A percentile compares a stretch with the other conserved stretches of the same genome.
These are phyloP conservation scores for Fusarium nurragi DNA, from an alignment of 2,329 filamentous ascomycete genomes.

Conservation along the genomic window DNA sequence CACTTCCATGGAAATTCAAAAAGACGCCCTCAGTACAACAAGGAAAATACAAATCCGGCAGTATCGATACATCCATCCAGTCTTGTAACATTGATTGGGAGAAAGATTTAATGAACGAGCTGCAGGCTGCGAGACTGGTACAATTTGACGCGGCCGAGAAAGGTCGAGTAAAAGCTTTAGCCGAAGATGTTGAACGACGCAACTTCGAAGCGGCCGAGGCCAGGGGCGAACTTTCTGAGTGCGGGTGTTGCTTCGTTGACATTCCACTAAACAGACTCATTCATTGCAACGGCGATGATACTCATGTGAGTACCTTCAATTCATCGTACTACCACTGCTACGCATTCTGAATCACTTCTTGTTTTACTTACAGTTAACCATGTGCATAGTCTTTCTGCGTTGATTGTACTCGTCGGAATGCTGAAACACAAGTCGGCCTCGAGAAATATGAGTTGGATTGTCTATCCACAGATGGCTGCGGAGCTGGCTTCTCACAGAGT, in stretches of 20 bases:
- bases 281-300: slow-evolving; percentile 66
- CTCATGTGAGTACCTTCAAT: slow-evolving; percentile 58
- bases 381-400: slow-evolving; percentile 69
- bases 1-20: slow-evolving; percentile 19
- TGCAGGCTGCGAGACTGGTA: slow-evolving; percentile 30
- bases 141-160: slow-evolving; percentile 29
- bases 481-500: slow-evolving; percentile 64
- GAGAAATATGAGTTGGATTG: slow-evolving; percentile 75
- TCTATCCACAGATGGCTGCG: slow-evolving; percentile 75
- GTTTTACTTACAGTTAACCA: slow-evolving; percentile 19
- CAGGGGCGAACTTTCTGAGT: slow-evolving; percentile 69
- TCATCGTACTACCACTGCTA: neutral
- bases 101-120: slow-evolving; percentile 31
- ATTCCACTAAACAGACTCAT: slow-evolving; percentile 73
- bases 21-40: slow-evolving; percentile 5
- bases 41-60: slow-evolving; percentile 7
- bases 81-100: neutral
- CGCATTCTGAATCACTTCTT: neutral
- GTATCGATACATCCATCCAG: slow-evolving; percentile 5
- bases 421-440: slow-evolving; percentile 74
- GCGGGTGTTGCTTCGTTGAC: slow-evolving; percentile 77
- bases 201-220: slow-evolving; percentile 56
- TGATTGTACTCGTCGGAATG: slow-evolving; percentile 70
- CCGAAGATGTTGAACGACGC: slow-evolving; percentile 30
- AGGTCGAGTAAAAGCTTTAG: slow-evolving; percentile 47